Base-by-base conservation (phyloP, 495 filamentous ascomycete species). In the Aspergillus olivimuriae region DNA sequence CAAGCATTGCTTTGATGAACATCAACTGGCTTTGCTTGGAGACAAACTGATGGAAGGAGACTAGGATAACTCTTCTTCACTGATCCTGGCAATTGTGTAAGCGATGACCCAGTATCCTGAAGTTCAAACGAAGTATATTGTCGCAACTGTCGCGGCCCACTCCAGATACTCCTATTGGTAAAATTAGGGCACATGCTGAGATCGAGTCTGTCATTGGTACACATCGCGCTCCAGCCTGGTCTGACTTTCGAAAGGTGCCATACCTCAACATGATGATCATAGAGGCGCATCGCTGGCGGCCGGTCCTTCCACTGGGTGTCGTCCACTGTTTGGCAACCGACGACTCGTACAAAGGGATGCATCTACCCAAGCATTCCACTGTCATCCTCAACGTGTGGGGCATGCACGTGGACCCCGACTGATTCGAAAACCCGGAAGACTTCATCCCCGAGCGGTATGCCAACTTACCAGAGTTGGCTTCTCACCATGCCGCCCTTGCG, bases 391-490 rank as follows among this genome's bases (percentile, higher is more conserved):
- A 66, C 34, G 34, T 39, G 5, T 70, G 61, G 55, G 58, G 51
- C 5, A 34, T 70, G 31, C 60, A 66, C 32, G 52, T 56, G 16
- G 58, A 70, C 34, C 35, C 32, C 5, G 41, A 42, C 5, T 35
- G 32, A 15, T 55, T 38, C 47, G 61, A 68, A 4, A 65, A 78
- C 32, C 73, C 75, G 1, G 69, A 75, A 15, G 59, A 48, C 41
- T 83, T 70, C 61, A 63, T 66, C n/a, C 78, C 78, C 1, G 67
- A 73, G 23, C 75, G 71, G 5, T 83, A 65, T 52, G 20, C 17
- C n/a, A 33, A 30, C 1, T 31, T 43, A 1, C 12, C 50, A 7
- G 12, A 32, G 4, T 52, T 51, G 0, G 58, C 37, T 4, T 28
- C 48, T 2, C 61, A 66, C 26, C 48, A 49, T 22, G 58, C 56